Conservation (phyloP, 1,284 basidiomycete species). For the Gomphus bonarii region DNA sequence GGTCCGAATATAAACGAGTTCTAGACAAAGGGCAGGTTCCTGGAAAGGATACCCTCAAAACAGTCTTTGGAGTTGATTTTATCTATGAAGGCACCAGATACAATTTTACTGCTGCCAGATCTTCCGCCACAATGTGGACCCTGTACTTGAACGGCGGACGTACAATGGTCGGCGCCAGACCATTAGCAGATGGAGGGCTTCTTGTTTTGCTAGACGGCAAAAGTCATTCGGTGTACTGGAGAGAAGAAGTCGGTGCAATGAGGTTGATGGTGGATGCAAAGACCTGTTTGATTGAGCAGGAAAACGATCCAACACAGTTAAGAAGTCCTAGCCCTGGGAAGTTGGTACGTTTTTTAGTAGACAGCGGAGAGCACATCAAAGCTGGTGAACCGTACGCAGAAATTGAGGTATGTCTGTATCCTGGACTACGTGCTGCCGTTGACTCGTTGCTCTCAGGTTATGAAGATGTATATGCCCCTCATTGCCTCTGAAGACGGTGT, state of each 20-base stretch:
- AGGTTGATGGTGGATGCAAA: slow-evolving; percentile 93
- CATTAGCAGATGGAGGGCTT: slow-evolving; percentile 91
- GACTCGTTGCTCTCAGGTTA: slow-evolving; percentile 47
- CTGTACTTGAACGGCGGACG: slow-evolving; percentile 94
- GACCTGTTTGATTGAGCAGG: slow-evolving; percentile 98
- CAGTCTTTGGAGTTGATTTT: slow-evolving; percentile 95
- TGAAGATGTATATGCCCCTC: slow-evolving; percentile 99
- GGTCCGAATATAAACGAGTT: slow-evolving; percentile 89
- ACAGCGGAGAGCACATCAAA: slow-evolving; percentile 94
- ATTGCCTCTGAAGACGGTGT: slow-evolving; percentile 94
- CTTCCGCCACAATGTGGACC: slow-evolving; percentile 83
- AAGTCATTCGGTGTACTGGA: slow-evolving; percentile 97
- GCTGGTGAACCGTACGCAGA: slow-evolving; percentile 97
- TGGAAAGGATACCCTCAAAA: slow-evolving; percentile 89
- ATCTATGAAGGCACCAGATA: slow-evolving; percentile 97
- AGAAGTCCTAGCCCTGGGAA: slow-evolving; percentile 96
- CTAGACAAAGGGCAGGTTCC: slow-evolving; percentile 98
- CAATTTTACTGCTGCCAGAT: slow-evolving; percentile 92
- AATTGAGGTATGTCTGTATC: slow-evolving; percentile 64
- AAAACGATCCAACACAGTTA: slow-evolving; percentile 98
- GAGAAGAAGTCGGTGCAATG: slow-evolving; percentile 93
- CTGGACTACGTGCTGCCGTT: background rate
- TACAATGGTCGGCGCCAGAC: slow-evolving; percentile 82
- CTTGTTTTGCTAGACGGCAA: slow-evolving; percentile 87
- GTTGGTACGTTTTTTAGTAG: slow-evolving; percentile 89